Base-by-base conservation (phyloP, 768 basidiomycete genomes). In the Lactarius indigo region DNA sequence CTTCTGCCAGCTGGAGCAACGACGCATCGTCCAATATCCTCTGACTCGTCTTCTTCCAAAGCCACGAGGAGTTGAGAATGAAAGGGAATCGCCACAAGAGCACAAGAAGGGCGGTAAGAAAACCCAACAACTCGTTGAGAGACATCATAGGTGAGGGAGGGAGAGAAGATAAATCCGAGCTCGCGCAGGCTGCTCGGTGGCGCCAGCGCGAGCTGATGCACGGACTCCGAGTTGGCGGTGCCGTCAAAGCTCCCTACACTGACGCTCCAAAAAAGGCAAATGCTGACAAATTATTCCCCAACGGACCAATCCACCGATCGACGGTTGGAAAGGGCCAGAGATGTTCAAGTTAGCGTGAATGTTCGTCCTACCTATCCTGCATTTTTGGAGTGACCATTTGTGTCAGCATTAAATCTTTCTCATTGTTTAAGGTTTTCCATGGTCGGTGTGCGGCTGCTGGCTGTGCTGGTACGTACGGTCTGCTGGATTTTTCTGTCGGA, bases 1-100 rank as follows among this genome's bases (percentile, higher is more conserved):
- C 65, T 58, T 66, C 65, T 63, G 61, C 65, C n/a, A 66, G 47
- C 37, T 66, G 65, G 42, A 66, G 61, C 28, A 66, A 31, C 13
- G 65, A 58, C 30, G 30, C 12, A 12, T 66, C 65, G 28, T 61
- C 44, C 28, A 50, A 20, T 13, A 9, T 42, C 54, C 59, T 20
- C 42, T 23, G 59, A 20, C 17, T n/a, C 18, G 42, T 41, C 60
- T 17, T 57, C 56, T n/a, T 62, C 55, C 20, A 44, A 59, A 57
- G 52, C 61, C 61, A 57, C 17, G 35, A 15, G 28, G 42, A 23
- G 35, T 66, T 33, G 56, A 62, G 33, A 37, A 37, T 42, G 10
- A 62, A 31, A 12, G 47, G 50, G 7, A 41, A 6, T 7, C n/a
- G 56, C 65, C 61, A 47, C 50, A 66, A 17, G 28, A 66, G 28